Conservation (phyloP, 257 asterid species). For the Pogostemon cablin region DNA sequence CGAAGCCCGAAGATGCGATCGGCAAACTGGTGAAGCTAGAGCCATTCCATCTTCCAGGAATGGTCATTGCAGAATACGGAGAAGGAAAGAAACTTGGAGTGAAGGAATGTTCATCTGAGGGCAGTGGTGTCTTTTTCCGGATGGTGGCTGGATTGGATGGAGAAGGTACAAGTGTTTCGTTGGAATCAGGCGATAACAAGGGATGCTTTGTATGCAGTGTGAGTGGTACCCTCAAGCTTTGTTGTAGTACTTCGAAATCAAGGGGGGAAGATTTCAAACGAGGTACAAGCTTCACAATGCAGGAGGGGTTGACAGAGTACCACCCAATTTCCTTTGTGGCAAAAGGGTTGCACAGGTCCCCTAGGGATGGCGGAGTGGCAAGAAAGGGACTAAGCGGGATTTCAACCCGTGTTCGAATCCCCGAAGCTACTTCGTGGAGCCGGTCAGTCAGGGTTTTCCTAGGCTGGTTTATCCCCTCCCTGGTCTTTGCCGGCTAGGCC, state of each 20-base stretch:
- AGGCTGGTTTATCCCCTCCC: too few species aligned
- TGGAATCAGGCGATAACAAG: conserved; percentile 48
- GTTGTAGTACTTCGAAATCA: conserved; percentile 44
- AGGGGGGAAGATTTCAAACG: conserved; percentile 42
- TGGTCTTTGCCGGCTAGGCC: too few species aligned
- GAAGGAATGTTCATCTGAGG: conserved; percentile 25
- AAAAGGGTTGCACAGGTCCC: too few species aligned
- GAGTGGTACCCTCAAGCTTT: conserved; percentile 43
- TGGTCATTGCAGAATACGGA: conserved; percentile 54
- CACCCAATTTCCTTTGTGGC: conserved; percentile 84
- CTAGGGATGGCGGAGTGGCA: too few species aligned
- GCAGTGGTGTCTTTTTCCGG: conserved; percentile 33
- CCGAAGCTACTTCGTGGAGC: too few species aligned
- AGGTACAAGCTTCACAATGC: conserved; percentile 60
- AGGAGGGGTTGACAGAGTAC: conserved; percentile 61
- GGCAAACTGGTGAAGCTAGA: conserved; percentile 63
- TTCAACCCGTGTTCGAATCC: too few species aligned
- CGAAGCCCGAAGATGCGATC: conserved; percentile 41
- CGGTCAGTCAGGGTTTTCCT: too few species aligned
- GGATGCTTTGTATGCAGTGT: conserved; percentile 56
- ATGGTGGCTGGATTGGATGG: conserved; percentile 53
- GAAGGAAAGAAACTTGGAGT: conserved; percentile 48
- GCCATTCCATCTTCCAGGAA: conserved; percentile 61
- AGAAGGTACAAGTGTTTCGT: conserved; percentile 42
- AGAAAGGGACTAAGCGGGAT: too few species aligned